Conservation (phyloP, 176 grass and related monocot species). For the Chloris gayana region DNA sequence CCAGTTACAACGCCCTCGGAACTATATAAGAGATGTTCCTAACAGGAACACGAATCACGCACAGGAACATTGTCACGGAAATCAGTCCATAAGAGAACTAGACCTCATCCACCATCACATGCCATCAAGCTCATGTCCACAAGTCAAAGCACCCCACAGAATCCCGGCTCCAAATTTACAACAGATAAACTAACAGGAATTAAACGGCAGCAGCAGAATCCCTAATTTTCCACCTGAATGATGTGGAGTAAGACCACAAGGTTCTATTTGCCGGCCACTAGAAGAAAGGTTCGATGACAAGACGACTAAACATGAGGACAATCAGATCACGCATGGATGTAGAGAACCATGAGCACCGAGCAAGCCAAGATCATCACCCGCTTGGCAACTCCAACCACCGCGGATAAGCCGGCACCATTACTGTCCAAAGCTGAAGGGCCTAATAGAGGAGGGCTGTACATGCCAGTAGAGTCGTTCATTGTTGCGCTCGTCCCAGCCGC, state of each 20-base stretch:
- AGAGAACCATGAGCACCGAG: slow-evolving; percentile 49
- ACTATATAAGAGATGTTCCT: not conserved
- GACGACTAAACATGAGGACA: not conserved
- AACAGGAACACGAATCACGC: not conserved
- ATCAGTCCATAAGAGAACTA: not conserved
- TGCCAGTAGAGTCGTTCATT: slow-evolving; percentile 15
- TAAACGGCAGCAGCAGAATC: not conserved
- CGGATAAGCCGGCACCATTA: slow-evolving; percentile 23
- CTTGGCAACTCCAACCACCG: not conserved
- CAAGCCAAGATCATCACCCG: slow-evolving; percentile 35
- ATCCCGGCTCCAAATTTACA: slow-evolving; percentile 31
- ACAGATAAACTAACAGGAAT: slow-evolving; percentile 29
- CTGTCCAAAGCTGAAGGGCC: slow-evolving; percentile 64
- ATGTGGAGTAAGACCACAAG: slow-evolving; percentile 20
- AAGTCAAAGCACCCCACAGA: not conserved
- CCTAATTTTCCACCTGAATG: slow-evolving; percentile 29
- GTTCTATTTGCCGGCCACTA: slow-evolving; percentile 53
- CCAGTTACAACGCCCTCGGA: no score
- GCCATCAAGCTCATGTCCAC: not conserved
- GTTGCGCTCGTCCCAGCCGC: slow-evolving; percentile 49
- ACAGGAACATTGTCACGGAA: not conserved
- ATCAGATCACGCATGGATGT: slow-evolving; percentile 53
- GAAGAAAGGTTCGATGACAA: slow-evolving; percentile 29
- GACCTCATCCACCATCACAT: not conserved
- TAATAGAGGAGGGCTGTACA: slow-evolving; percentile 50